Evolutionary conservation across 2,329 filamentous ascomycete species (phyloP).

Genomic region (Neophaeococcomyces aloes): DNA sequence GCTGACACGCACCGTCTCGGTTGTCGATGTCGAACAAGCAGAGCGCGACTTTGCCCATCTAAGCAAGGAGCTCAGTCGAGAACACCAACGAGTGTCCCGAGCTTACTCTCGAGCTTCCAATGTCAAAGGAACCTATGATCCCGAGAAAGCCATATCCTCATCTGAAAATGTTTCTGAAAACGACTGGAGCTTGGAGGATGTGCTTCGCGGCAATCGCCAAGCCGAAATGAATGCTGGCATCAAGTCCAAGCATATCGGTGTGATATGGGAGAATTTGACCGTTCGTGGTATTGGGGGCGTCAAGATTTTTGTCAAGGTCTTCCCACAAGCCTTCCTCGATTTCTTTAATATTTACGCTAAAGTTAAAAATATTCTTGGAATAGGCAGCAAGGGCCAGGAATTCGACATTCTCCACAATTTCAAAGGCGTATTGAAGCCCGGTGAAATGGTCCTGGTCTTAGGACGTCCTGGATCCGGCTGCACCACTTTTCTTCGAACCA

Average conservation of each 20-base stretch:
- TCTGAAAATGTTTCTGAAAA: constrained; percentile 40
- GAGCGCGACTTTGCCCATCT: constrained; percentile 35
- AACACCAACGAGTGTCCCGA: constrained; percentile 28
- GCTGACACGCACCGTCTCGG: constrained; percentile 25
- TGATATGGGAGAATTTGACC: constrained; percentile 66
- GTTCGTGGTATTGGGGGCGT: constrained; percentile 65
- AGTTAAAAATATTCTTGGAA: constrained; percentile 51
- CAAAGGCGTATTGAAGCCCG: constrained; percentile 56
- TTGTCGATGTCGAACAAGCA: constrained; percentile 38
- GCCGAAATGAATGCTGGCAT: constrained; percentile 70
- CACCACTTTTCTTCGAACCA: constrained; percentile 58
- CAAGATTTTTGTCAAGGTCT: constrained; percentile 62
- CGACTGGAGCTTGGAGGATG: constrained; percentile 64
- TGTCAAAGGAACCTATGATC: constrained; percentile 32
- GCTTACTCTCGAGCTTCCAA: constrained; percentile 25
- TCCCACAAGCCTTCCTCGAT: constrained; percentile 63
- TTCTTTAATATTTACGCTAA: constrained; percentile 68
- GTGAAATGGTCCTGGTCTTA: constrained; percentile 80
- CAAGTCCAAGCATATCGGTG: constrained; percentile 65
- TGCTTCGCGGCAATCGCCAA: constrained; percentile 59
- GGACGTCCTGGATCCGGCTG: constrained; percentile 66
- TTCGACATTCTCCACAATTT: constrained; percentile 65
- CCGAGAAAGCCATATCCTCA: constrained; percentile 46
- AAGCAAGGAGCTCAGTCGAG: constrained; percentile 31
- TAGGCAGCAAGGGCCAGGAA: constrained; percentile 58